Base-by-base conservation (phyloP, 2,329 filamentous ascomycete species). In the Clarireedia hainanense region DNA sequence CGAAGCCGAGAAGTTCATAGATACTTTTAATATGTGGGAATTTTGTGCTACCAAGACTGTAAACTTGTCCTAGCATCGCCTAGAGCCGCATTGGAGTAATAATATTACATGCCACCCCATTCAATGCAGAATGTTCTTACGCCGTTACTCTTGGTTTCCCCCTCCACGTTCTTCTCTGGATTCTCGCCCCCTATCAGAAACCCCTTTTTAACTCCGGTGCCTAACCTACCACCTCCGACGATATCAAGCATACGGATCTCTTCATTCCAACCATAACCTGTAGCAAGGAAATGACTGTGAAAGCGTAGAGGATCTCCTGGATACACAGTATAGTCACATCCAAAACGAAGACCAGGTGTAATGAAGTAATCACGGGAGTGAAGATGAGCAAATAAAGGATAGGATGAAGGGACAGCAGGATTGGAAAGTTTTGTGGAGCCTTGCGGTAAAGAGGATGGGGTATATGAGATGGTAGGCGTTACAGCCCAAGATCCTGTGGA, bases 121-220 rank as follows among this genome's bases (percentile, higher is more conserved):
- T 96, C 91, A 52, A 96, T 80, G 63, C 88, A 91, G 67, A 95
- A 96, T 0, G 87, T 81, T 62, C 88, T 79, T 23, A 92, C 76
- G 10, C 68, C 10, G 30, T 34, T 69, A 36, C 74, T 70, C 40
- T 66, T 68, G 1, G 69, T 65, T 7, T 69, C 59, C 14, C 58
- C 64, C 55, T 43, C 61, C 58, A 59, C 52, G 23, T 64, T 63
- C 12, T 67, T 69, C 15, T 64, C 62, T 47, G 71, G 66, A 53
- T 79, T 74, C 64, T 80, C 76, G 0, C 89, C 91, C 6, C 91
- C 92, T 56, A 99, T 79, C 53, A 99, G 74, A 65, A 91, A 96
- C 0, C 89, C 89, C 73, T 99, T 99, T 77, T 99, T 99, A 20
- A 97, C 94, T 50, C 89, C 89, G 2, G 94, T 97, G 0, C 91